Percentiles rank a stretch among this genome's conserved stretches.
These are phyloP conservation scores for Colletotrichum sp. DNA, from an alignment of 2,329 filamentous ascomycete genomes.

Conservation along the genomic window DNA sequence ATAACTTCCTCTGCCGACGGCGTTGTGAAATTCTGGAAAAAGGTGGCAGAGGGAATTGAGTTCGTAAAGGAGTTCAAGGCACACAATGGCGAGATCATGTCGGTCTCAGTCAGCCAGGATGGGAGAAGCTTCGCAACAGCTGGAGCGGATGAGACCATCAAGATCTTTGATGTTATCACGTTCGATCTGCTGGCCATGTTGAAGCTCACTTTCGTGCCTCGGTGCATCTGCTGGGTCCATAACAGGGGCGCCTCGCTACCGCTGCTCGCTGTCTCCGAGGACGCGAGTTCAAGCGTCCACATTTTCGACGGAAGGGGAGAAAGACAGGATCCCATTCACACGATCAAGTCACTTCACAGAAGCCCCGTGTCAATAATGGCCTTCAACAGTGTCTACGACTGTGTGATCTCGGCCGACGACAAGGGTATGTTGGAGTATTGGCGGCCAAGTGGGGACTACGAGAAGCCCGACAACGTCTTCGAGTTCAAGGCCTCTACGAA, in stretches of 20 bases:
- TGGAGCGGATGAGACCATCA: constrained; percentile 77
- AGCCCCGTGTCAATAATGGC: constrained; percentile 82
- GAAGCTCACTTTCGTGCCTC: constrained; percentile 75
- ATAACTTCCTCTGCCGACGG: constrained; percentile 94
- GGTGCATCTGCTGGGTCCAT: constrained; percentile 91
- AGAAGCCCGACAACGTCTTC: constrained; percentile 92
- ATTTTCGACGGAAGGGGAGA: constrained; percentile 93
- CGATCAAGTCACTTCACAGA: constrained; percentile 78
- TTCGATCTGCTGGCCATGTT: constrained; percentile 88
- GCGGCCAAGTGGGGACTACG: constrained; percentile 79
- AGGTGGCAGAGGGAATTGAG: constrained; percentile 85
- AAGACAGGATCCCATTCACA: constrained; percentile 75
- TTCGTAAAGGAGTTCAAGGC: constrained; percentile 98
- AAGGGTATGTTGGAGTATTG: constrained; percentile 97
- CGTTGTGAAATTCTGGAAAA: constrained; percentile 99
- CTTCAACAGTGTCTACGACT: constrained; percentile 89
- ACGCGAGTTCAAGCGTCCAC: constrained; percentile 72
- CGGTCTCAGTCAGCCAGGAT: constrained; percentile 85
- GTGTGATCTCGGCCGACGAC: constrained; percentile 87
- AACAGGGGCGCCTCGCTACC: constrained; percentile 85
- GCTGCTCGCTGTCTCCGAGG: constrained; percentile 81
- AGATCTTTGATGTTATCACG: constrained; percentile 82
- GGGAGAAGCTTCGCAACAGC: constrained; percentile 93
- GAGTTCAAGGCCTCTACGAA: constrained; percentile 92
- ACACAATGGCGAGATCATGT: constrained; percentile 82